Percentiles rank a stretch among this genome's conserved stretches.
phyloP scores from a whole-genome alignment of 192 early-diverging fungal genomes.

The Coemansia sp. region DNA sequence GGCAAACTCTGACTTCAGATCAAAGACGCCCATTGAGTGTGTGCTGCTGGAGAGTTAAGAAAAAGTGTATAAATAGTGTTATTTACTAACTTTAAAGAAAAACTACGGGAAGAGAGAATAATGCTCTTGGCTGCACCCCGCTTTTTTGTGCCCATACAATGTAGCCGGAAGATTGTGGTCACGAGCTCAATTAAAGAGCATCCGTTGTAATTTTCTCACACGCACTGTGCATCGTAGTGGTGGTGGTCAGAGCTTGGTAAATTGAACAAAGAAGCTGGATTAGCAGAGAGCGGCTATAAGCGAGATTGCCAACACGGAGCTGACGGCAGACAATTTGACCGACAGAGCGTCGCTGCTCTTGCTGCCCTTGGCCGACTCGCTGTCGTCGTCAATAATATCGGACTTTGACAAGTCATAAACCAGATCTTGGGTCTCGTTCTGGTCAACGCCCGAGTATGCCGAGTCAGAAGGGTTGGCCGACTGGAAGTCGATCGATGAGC shows the following conservation, averaged over 20 bases:
- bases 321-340: not conserved
- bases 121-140: too few species aligned
- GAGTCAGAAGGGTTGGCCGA: constrained; percentile 34
- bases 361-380: not conserved
- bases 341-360: constrained; percentile 5
- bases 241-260: too few species aligned
- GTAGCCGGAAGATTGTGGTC: too few species aligned
- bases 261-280: not conserved
- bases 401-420: constrained; percentile 47
- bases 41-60: too few species aligned
- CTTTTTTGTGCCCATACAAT: too few species aligned
- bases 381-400: constrained; percentile 19
- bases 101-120: too few species aligned
- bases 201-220: too few species aligned
- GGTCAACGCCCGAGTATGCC: constrained; percentile 35
- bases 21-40: constrained; percentile 56
- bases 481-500: constrained; percentile 39
- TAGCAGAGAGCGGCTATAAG: not conserved
- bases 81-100: too few species aligned
- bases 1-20: constrained; percentile 74
- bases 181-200: too few species aligned
- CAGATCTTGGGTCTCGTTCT: constrained; percentile 41
- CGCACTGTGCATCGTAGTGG: too few species aligned
- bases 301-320: not conserved
- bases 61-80: too few species aligned